Evolutionary conservation across 1,284 basidiomycete genomes (phyloP), one percentile per base, ranked within the genome.

Genomic region (Papiliotrema laurentii): DNA sequence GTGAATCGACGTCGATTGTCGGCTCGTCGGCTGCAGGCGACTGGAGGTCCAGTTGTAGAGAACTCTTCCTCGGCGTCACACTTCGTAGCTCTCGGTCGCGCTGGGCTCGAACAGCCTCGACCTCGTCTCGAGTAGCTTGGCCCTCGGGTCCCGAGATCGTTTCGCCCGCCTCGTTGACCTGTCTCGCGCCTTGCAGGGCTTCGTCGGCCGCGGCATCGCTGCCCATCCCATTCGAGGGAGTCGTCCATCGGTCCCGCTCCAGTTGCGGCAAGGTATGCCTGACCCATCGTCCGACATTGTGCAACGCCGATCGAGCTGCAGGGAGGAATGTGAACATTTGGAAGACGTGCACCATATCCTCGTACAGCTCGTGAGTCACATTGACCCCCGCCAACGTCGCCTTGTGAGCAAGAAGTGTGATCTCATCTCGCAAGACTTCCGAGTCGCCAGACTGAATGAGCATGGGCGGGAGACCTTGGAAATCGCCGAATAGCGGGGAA

Each of bases 361-460:
- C 87, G 68, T 92, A 97, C 35, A 93, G 76, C 71, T 98, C 93
- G 68, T 96, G 88, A 50, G 84, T 83, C 26, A 97, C 89, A 43
- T 86, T 77, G 24, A 97, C 91, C 6, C 93, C 93, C 0, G 88
- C 84, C 19, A 88, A 71, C 2, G 84, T 83, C 13, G 93, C 93
- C 70, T 98, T 98, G 76, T 96, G 89, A 1, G 93, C 91, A 18
- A 97, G 75, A n/a, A 97, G 78, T 5, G 87, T 87, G 39, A 87
- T 86, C 69, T 97, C 94, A 65, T 97, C 94, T 26, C 91, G 79
- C 24, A 98, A 77, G 1, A 96, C 89, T 69, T 98, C 94, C 1
- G 89, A 86, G 54, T 97, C 94, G 24, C 94, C 94, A 1, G 85
- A 85, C 72, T 97, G 93, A 37, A 98, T 87, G 21, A 97, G 79